Base-by-base conservation (phyloP, 164 flowering plant species). In the Saururus chinensis region DNA sequence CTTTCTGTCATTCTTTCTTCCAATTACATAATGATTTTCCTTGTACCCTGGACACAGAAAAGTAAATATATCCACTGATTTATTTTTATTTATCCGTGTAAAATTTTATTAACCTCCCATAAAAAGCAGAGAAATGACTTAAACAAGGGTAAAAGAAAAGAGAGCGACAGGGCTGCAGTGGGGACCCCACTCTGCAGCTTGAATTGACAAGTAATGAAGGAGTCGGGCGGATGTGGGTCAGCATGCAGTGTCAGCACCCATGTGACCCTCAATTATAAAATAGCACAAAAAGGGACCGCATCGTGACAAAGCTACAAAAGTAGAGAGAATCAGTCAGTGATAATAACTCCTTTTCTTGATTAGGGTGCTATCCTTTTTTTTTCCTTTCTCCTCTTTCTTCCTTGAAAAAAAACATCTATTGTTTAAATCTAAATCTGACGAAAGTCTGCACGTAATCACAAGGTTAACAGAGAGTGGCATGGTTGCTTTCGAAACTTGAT, bases 171-270 rank as follows among this genome's bases (percentile, higher is more conserved):
- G n/a, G 37, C 37, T 30, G 37, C 37, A 30, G 37, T 30, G 37
- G 6, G 37, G 37, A 30, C 37, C 37, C 37, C 37, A 30, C n/a
- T n/a, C n/a, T n/a, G 37, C 37, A 30, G 37, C 6, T 30, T 2
- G 37, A 30, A 30, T 30, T 30, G 37, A 30, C 37, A 30, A 2
- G 37, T 30, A 30, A 30, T 30, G 35, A 24, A 21, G 19, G 54
- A 16, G 20, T 19, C 54, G 54, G 20, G 21, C 54, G 54, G 19
- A 51, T 4, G 54, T 21, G 21, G 54, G 54, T 49, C 37, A 30
- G 37, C 6, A 30, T 30, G 37, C 56, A 25, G 26, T 62, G 65
- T 62, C 65, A 62, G 65, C 65, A 62, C 58, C 65, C 65, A 62
- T 62, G 65, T 62, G 65, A 30, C 51, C 35, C 56, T 53, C 57